Base-by-base conservation (phyloP, 352 stramenopile species). In the Phytophthora nicotianae region DNA sequence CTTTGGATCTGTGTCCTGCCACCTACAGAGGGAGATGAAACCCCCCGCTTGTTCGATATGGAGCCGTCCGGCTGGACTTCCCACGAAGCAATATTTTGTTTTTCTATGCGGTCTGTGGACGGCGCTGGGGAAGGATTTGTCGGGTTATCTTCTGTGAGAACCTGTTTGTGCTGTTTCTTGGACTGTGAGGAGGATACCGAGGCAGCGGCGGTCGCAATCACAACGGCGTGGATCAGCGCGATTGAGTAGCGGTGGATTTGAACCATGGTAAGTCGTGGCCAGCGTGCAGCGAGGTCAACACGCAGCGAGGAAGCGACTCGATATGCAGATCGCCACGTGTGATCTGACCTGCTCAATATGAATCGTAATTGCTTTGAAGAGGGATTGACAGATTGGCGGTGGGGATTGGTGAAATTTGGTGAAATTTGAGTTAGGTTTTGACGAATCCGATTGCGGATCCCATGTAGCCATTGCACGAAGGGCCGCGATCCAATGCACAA, bases 51-150 rank as follows among this genome's bases (percentile, higher is more conserved):
- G 26, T n/a, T 65, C 23, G 47, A 65, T 23, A 63, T 35, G 10
- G 61, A 68, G 2, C 66, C 66, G 17, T 70, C 61, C 5, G 66
- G 32, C n/a, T 70, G 17, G 2, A 74, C 50, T 45, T 74, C 66
- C 45, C 51, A 70, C 9, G 66, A 70, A 9, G 32, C 32, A 2
- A 68, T 23, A 24, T 53, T 45, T 20, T 66, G 48, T 2, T 20
- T 13, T 4, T 33, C 35, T 10, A 37, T 19, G 27, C 17, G 24
- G 42, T 40, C 33, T 42, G 53, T 46, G 16, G 59, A 47, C 8
- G 51, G 17, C 20, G 54, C 48, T 54, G 48, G 26, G 32, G 48
- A 17, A 27, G 47, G 29, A 37, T 58, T 58, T 11, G 49, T 57
- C 4, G 17, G 11, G 14, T 57, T 43, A 7, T 47, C 19, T 3